These are phyloP conservation scores for Brassica incana DNA, from an alignment of 345 rosid genomes.

Conservation along the genomic window DNA sequence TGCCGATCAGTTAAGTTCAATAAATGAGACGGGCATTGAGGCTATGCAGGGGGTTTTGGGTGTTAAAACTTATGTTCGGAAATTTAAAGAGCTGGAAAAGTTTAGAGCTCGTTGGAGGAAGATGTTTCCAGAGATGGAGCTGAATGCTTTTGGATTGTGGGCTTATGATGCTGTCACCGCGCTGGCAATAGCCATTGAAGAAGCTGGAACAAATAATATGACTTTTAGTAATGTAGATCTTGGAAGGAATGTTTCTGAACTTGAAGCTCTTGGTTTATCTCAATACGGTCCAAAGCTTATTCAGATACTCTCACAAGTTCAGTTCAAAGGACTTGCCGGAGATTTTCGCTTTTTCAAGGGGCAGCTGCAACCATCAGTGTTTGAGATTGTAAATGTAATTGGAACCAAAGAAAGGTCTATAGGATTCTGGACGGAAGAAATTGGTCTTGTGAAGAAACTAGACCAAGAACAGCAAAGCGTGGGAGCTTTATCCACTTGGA, in stretches of 20 bases:
- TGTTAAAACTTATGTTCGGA: neutral
- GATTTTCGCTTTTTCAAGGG: neutral
- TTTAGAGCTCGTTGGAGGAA: neutral
- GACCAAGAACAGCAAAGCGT: neutral
- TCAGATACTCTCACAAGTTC: neutral
- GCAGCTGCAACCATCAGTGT: neutral
- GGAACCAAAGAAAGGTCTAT: neutral
- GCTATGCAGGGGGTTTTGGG: neutral
- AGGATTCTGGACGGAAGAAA: neutral
- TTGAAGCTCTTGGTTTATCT: neutral
- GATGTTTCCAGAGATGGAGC: neutral
- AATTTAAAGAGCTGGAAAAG: neutral
- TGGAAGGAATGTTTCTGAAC: neutral
- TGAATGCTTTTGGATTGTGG: neutral
- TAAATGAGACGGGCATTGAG: neutral
- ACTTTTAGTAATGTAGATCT: neutral
- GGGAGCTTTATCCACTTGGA: neutral
- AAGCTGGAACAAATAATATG: neutral
- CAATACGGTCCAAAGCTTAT: neutral
- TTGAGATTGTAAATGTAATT: neutral
- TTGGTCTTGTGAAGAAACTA: neutral
- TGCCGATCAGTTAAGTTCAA: neutral
- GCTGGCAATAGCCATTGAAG: neutral
- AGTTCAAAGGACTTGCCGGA: neutral
- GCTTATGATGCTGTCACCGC: neutral